phyloP scores from a whole-genome alignment of 805 yeast species.

The Kodamaea neixiangensis region DNA sequence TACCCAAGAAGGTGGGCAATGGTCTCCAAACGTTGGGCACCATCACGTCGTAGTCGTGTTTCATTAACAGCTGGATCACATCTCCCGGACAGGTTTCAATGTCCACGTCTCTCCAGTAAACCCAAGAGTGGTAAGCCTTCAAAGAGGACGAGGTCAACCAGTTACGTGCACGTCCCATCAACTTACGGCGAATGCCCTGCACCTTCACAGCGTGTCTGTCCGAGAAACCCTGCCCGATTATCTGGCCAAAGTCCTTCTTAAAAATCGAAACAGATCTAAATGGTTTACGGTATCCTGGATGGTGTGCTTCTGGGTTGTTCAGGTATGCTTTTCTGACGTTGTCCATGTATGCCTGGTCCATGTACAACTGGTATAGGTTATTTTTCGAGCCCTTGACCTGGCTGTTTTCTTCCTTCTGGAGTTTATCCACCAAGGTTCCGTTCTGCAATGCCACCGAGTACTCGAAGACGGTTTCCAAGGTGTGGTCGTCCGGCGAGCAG shows the following conservation, averaged over 20 bases:
- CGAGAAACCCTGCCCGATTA: constrained; percentile 80
- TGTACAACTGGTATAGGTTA: constrained; percentile 67
- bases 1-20: constrained; percentile 84
- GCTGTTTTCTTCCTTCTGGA: constrained; percentile 41
- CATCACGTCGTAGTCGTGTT: constrained; percentile 65
- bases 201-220: constrained; percentile 85
- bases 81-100: constrained; percentile 80
- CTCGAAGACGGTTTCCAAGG: constrained; percentile 64
- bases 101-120: constrained; percentile 88
- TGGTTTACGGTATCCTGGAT: constrained; percentile 60
- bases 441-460: constrained; percentile 69
- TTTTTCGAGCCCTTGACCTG: constrained; percentile 50
- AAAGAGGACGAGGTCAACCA: constrained; percentile 77
- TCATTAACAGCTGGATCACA: constrained; percentile 74
- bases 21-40: constrained; percentile 97
- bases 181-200: constrained; percentile 79
- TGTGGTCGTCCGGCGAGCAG: constrained; percentile 67
- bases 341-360: constrained; percentile 63
- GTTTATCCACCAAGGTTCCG: constrained; percentile 56
- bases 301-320: constrained; percentile 55
- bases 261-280: constrained; percentile 80
- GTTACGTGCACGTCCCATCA: constrained; percentile 86
- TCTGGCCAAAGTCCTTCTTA: constrained; percentile 81
- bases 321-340: constrained; percentile 59
- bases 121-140: constrained; percentile 87